Percentiles rank a stretch among this genome's conserved stretches.
Conservation (phyloP, 305 asterid genomes). For the Ilex paraguariensis region DNA sequence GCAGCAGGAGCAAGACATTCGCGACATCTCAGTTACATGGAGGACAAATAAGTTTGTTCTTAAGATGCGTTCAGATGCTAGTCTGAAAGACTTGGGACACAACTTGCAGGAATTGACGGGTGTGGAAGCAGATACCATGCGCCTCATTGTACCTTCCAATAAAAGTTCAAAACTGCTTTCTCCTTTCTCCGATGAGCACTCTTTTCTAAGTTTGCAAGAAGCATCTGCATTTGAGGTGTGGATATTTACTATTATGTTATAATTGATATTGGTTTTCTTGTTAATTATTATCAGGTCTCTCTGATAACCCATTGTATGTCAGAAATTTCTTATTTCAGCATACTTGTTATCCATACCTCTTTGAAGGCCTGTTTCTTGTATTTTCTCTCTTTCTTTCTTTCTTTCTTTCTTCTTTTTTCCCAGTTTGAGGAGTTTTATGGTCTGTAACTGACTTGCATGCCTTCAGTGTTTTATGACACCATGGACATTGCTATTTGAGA, state of each 20-base stretch:
- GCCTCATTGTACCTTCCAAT: slow-evolving; percentile 60
- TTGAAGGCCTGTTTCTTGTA: neutral
- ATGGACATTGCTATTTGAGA: neutral
- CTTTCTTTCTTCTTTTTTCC: neutral
- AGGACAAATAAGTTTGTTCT: slow-evolving; percentile 54
- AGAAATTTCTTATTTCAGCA: neutral
- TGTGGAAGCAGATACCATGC: slow-evolving; percentile 62
- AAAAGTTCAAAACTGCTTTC: slow-evolving; percentile 60
- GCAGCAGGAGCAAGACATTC: slow-evolving; percentile 40
- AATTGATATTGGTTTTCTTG: neutral
- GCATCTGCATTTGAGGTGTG: slow-evolving; percentile 56
- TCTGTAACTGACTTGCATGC: neutral
- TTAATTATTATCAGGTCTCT: neutral
- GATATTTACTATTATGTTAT: slow-evolving; percentile 4
- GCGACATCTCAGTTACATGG: slow-evolving; percentile 55
- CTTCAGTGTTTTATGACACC: no score
- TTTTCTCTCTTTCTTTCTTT: neutral
- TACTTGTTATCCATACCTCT: neutral
- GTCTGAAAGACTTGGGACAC: slow-evolving; percentile 73
- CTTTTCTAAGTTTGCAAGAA: slow-evolving; percentile 47
- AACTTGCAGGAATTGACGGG: slow-evolving; percentile 60
- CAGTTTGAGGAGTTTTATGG: neutral
- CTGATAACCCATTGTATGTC: neutral
- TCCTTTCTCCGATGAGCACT: slow-evolving; percentile 81
- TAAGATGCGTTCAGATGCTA: slow-evolving; percentile 45